These are phyloP conservation scores for Coemansia sp. DNA, from an alignment of 192 early-diverging fungal genomes.

Conservation along the genomic window DNA sequence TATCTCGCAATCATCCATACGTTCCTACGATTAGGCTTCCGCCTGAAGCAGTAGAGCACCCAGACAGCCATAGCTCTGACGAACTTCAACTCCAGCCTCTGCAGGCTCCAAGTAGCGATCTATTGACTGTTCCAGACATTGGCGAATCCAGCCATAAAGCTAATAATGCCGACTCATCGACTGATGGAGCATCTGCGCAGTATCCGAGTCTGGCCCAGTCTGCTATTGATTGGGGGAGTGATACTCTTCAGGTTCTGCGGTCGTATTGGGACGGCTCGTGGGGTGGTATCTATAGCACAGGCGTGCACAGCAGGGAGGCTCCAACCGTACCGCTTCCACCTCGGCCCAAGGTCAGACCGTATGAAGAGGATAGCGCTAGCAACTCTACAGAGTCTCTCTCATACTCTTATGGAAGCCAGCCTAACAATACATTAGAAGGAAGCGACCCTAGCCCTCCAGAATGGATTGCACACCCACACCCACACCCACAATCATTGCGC, in stretches of 20 bases:
- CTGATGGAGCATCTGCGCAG: conserved; percentile 5
- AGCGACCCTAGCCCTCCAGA: background rate
- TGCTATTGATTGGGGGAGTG: conserved; percentile 46
- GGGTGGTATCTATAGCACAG: background rate
- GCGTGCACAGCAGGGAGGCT: conserved; percentile 9
- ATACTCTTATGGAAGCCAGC: background rate
- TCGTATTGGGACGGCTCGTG: conserved; percentile 42
- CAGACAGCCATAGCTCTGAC: background rate
- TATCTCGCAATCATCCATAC: conserved; percentile 28
- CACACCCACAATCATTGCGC: background rate
- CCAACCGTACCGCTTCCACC: conserved; percentile 15
- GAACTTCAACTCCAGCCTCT: background rate
- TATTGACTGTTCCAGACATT: conserved; percentile 2
- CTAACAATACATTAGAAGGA: background rate
- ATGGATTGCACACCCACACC: background rate
- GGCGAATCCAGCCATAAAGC: too few species aligned
- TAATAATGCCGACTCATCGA: background rate
- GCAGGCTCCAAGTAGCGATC: background rate
- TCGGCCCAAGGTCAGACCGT: background rate
- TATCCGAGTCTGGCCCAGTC: conserved; percentile 24
- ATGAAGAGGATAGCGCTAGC: background rate
- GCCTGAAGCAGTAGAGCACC: conserved; percentile 10
- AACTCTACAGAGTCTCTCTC: background rate
- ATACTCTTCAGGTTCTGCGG: conserved; percentile 39
- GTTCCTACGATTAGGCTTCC: conserved; percentile 19